Evolutionary conservation across 495 filamentous ascomycete species (phyloP), one percentile per base, ranked within the genome.

Genomic region (Penicillium taxi): DNA sequence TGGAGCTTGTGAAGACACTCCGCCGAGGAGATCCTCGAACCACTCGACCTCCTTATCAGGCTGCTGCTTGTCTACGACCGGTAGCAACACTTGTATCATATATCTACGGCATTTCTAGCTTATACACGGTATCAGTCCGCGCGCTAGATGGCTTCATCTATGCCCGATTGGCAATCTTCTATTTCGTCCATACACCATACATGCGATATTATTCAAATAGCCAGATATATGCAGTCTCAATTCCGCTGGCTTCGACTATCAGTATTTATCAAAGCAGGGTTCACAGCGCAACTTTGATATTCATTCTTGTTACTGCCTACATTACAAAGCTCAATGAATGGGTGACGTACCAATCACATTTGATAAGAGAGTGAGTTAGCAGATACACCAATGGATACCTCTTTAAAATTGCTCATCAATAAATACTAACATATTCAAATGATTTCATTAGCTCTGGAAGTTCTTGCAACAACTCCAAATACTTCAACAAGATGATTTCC

Each of bases 161-260:
- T n/a, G 37, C 37, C 8, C 37, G 37, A 18, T 8, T 39, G 8
- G 37, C 9, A 4, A 39, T 39, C 9, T 39, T 32, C 20, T 32
- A 32, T 13, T 32, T 39, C 9, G 19, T 3, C 9, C 32, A 39
- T 11, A 32, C 37, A 1, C 28, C 28, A 2, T 39, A 32, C 13
- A 13, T 32, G 2, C 4, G 16, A 20, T 6, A 2, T 1, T 11
- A 8, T 11, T 32, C 17, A 2, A 5, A 9, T 4, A 19, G 37
- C 28, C n/a, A 20, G 2, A 39, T 39, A 1, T 39, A 39, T 21
- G 8, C 28, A 8, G 1, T 39, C 9, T 39, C 37, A 5, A 32
- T 39, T 32, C 37, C 37, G 5, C 20, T 39, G 4, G 21, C 28
- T 3, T 19, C 37, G 4, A 0, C 4, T 23, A 2, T 39, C 9